Conservation (phyloP, 2,329 filamentous ascomycete genomes). For the Botrytis fabae region DNA sequence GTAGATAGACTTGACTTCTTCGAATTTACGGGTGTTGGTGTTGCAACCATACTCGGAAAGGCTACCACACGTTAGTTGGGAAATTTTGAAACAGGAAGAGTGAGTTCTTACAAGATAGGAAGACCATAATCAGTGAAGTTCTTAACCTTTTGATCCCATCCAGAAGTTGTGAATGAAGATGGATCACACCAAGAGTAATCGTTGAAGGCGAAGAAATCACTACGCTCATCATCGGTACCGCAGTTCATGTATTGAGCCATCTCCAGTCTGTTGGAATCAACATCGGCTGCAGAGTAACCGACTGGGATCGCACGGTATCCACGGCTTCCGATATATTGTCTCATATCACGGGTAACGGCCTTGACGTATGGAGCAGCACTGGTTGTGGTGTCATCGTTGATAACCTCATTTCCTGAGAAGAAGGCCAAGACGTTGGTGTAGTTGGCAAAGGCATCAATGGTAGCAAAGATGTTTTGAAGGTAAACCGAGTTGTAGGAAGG, state of each 20-base stretch:
- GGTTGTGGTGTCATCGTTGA: slow-evolving; percentile 55
- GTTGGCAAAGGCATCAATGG: slow-evolving; percentile 65
- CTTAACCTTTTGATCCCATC: slow-evolving; percentile 69
- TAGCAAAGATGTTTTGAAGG: slow-evolving; percentile 70
- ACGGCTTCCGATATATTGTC: slow-evolving; percentile 51
- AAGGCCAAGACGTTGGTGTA: slow-evolving; percentile 69
- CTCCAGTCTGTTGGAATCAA: slow-evolving; percentile 66
- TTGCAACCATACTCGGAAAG: slow-evolving; percentile 92
- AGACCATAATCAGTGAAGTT: slow-evolving; percentile 68
- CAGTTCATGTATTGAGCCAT: slow-evolving; percentile 75
- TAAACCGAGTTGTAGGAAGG: slow-evolving; percentile 69
- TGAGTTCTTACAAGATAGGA: slow-evolving; percentile 50
- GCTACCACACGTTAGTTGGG: slow-evolving; percentile 28
- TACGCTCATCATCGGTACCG: slow-evolving; percentile 63
- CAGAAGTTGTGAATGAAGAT: slow-evolving; percentile 58
- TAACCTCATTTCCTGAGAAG: slow-evolving; percentile 61
- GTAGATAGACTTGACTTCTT: slow-evolving; percentile 80
- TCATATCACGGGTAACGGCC: slow-evolving; percentile 59
- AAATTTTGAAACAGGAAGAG: not conserved
- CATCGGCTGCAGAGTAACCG: slow-evolving; percentile 65
- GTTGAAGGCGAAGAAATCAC: slow-evolving; percentile 67
- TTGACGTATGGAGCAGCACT: slow-evolving; percentile 57
- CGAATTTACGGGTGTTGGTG: slow-evolving; percentile 77
- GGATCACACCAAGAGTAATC: slow-evolving; percentile 68
- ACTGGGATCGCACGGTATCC: slow-evolving; percentile 54